phyloP scores from a whole-genome alignment of 768 basidiomycete genomes.

The Rhizopogon rudus region DNA sequence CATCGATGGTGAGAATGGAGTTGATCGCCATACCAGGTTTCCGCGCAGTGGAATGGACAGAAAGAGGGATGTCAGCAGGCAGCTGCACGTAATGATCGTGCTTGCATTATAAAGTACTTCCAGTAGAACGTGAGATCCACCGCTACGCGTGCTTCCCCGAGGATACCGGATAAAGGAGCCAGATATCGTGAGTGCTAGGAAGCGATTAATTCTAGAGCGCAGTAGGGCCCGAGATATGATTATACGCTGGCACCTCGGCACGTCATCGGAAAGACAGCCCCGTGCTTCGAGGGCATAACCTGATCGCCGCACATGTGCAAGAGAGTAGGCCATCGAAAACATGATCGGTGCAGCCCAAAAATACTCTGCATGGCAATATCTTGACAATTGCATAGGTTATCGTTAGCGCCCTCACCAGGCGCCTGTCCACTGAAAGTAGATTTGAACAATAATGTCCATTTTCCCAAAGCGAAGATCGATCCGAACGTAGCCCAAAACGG shows the following conservation, averaged over 20 bases:
- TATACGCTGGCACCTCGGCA: not conserved
- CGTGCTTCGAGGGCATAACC: not conserved
- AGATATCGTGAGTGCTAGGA: conserved; percentile 8
- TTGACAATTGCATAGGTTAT: not conserved
- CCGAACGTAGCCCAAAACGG: not conserved
- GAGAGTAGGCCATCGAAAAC: too few species aligned
- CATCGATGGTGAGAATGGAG: conserved; percentile 15
- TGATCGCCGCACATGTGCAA: not conserved
- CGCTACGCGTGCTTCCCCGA: conserved; percentile 18
- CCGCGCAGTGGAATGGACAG: conserved; percentile 7
- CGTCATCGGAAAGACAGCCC: not conserved
- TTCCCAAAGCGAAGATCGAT: not conserved
- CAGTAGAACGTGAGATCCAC: conserved; percentile 15
- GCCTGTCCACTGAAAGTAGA: not conserved
- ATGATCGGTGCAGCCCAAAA: not conserved
- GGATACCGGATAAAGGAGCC: conserved; percentile 17
- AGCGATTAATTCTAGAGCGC: not conserved
- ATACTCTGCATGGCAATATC: not conserved
- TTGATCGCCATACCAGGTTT: conserved; percentile 5
- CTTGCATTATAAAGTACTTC: conserved; percentile 17
- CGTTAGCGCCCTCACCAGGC: not conserved
- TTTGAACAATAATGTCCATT: not conserved
- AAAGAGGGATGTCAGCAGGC: conserved; percentile 8
- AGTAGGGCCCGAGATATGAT: not conserved
- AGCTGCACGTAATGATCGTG: conserved; percentile 9